Percentiles rank a stretch among this genome's conserved stretches.
phyloP scores from a whole-genome alignment of 2,329 filamentous ascomycete species.

The Penicillium griseofulvum region DNA sequence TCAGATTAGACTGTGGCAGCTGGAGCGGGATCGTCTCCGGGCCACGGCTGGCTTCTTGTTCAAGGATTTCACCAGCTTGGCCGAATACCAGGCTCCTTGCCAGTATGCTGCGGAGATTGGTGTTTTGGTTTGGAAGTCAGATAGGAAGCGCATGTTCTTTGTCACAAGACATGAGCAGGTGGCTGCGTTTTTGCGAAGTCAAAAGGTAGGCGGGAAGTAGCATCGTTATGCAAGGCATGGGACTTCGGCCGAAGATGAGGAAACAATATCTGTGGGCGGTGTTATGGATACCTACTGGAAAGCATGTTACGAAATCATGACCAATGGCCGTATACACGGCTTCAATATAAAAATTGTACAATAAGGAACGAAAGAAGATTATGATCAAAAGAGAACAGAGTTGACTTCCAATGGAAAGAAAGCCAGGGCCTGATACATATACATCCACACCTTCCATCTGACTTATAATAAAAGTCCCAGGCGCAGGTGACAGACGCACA shows the following conservation, averaged over 20 bases:
- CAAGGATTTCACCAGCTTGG: constrained; percentile 75
- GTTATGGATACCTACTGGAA: constrained; percentile 2
- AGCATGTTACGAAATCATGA: constrained; percentile 21
- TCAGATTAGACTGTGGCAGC: constrained; percentile 95
- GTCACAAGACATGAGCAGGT: constrained; percentile 89
- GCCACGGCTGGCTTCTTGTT: constrained; percentile 81
- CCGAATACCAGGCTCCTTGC: constrained; percentile 55
- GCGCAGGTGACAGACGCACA: not conserved
- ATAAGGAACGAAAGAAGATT: constrained; percentile 4
- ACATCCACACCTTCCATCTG: not conserved
- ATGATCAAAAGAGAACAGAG: not conserved
- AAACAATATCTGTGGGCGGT: constrained; percentile 7
- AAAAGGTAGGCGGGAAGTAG: constrained; percentile 37
- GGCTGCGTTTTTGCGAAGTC: constrained; percentile 70
- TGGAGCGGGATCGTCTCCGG: constrained; percentile 93
- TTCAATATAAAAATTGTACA: constrained; percentile 11
- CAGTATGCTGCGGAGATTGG: constrained; percentile 82
- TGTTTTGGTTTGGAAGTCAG: constrained; percentile 82
- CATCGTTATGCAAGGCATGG: not conserved
- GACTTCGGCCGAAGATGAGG: not conserved
- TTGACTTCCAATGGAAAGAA: not conserved
- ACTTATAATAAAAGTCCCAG: not conserved
- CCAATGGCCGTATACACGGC: constrained; percentile 3
- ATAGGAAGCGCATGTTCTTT: constrained; percentile 80
- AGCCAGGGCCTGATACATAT: not conserved